Evolutionary conservation across 1,139 yeast species (phyloP), one percentile per base, ranked within the genome.

Genomic region (Tardiomyces blankii): DNA sequence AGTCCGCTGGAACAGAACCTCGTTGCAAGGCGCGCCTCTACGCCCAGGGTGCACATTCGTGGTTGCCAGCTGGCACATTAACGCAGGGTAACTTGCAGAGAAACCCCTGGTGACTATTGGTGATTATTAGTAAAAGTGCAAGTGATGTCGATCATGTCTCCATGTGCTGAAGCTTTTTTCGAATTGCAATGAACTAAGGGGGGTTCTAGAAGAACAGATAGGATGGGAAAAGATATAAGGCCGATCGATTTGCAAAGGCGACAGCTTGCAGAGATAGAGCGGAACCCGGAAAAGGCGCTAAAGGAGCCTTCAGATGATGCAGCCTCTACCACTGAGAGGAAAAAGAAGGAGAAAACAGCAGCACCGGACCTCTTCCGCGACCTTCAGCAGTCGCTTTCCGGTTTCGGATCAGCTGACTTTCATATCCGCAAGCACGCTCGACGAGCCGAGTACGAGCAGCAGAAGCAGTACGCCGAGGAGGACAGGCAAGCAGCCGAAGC

Each of bases 401-500:
- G 65, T n/a, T 65, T 68, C 0, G 65, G 68, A 5, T 62, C 69
- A 0, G 69, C 69, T 9, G 68, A 65, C 43, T 65, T 65, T 46
- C 69, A 66, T 48, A 57, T 62, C 19, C 64, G 62, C 54, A 65
- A 66, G 50, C 57, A 59, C 27, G 57, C 62, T 16, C 52, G 66
- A 44, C 55, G 68, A 23, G 52, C 61, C 44, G 66, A 63, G 46
- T 47, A 51, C 33, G 66, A 61, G 45, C 51, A 63, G 16, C 45
- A 53, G 44, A 51, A 56, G 44, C 47, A 49, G 18, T 53, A 58
- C 43, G 60, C 57, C 39, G 58, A 53, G 42, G 57, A 60, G 46
- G 55, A 55, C 19, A 40, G 39, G 41, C 47, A 48, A 28, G 59
- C 55, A 38, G 25, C 54, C 50, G 39, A 35, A 41, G 38, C 44